Conservation (phyloP, 2,329 filamentous ascomycete genomes). For the Madurella mycetomatis region DNA sequence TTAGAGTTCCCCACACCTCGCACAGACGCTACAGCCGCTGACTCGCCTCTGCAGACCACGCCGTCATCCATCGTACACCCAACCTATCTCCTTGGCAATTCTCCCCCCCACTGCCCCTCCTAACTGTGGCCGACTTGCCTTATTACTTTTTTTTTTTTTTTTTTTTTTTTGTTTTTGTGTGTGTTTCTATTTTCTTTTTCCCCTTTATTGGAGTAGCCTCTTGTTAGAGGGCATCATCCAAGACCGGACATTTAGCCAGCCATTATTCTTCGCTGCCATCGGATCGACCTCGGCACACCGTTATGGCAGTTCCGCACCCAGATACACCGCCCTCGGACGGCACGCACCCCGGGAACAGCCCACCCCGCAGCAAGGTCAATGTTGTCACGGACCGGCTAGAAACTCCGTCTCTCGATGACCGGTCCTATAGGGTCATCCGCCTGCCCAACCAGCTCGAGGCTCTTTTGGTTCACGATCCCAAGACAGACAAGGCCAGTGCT, state of each 20-base stretch:
- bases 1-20: slow-evolving; percentile 12
- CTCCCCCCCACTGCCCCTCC: background rate
- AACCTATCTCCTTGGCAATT: slow-evolving; percentile 1
- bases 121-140: background rate
- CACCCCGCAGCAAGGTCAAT: slow-evolving; percentile 35
- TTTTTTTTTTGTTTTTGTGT: background rate
- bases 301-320: slow-evolving; percentile 16
- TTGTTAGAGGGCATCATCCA: background rate
- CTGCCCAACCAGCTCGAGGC: slow-evolving; percentile 85
- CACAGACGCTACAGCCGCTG: slow-evolving; percentile 7
- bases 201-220: too few relatives aligned
- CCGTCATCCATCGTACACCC: slow-evolving; percentile 4
- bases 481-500: slow-evolving; percentile 95
- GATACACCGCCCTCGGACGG: slow-evolving; percentile 11
- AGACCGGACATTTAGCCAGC: too few relatives aligned
- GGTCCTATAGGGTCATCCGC: slow-evolving; percentile 80
- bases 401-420: slow-evolving; percentile 79
- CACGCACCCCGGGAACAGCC: slow-evolving; percentile 28
- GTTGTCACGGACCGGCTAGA: slow-evolving; percentile 67
- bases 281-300: slow-evolving; percentile 3
- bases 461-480: slow-evolving; percentile 85
- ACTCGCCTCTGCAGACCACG: background rate
- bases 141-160: background rate
- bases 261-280: background rate
- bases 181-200: too few relatives aligned